Conservation (phyloP, 2,329 filamentous ascomycete species). For the Cladosporium sp. region DNA sequence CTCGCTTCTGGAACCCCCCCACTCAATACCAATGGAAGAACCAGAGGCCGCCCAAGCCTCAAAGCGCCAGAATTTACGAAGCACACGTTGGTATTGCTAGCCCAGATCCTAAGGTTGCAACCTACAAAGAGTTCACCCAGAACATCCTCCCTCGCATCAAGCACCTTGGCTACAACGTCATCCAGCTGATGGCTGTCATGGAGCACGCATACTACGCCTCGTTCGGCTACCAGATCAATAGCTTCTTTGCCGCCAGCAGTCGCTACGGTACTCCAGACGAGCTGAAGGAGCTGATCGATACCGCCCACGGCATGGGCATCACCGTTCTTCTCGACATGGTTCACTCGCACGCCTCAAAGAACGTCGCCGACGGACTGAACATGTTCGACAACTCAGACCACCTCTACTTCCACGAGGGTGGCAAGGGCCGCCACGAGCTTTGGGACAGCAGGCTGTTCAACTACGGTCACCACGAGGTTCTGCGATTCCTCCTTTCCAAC, state of each 20-base stretch:
- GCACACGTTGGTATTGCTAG: constrained; percentile 98
- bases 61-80: constrained; percentile 90
- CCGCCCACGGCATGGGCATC: constrained; percentile 86
- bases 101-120: constrained; percentile 82
- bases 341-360: constrained; percentile 97
- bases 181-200: constrained; percentile 99
- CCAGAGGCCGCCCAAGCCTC: constrained; percentile 75
- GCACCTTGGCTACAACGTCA: constrained; percentile 89
- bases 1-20: constrained; percentile 95
- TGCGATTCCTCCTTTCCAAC: constrained; percentile 95
- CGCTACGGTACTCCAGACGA: constrained; percentile 93
- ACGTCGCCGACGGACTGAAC: constrained; percentile 91
- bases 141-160: constrained; percentile 92
- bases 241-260: constrained; percentile 96
- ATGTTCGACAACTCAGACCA: constrained; percentile 95
- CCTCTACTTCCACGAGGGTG: constrained; percentile 90
- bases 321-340: constrained; percentile 93
- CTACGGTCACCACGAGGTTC: constrained; percentile 90
- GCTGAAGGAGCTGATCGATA: constrained; percentile 94
- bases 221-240: constrained; percentile 98
- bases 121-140: constrained; percentile 95
- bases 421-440: constrained; percentile 81
- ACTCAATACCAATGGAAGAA: constrained; percentile 87
- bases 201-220: constrained; percentile 99
- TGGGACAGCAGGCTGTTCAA: constrained; percentile 99